These are phyloP conservation scores for Chrysoporthe puriensis DNA, from an alignment of 2,329 filamentous ascomycete species.

Conservation along the genomic window DNA sequence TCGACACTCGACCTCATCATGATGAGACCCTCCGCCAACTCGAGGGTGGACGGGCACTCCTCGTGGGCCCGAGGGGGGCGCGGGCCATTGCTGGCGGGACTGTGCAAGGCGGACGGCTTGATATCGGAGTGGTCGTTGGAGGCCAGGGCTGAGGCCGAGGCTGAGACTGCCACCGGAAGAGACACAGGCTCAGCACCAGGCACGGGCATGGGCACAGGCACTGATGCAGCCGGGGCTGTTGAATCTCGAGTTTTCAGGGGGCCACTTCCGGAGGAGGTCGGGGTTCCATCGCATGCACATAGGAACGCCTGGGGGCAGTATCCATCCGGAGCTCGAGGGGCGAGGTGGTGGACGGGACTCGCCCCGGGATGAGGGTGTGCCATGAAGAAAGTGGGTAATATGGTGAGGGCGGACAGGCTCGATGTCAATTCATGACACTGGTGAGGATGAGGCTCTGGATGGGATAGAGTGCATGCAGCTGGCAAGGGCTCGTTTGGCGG, in stretches of 20 bases:
- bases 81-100: slow-evolving; percentile 9
- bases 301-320: slow-evolving; percentile 26
- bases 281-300: slow-evolving; percentile 17
- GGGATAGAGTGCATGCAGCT: not conserved
- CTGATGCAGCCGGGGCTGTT: not conserved
- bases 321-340: slow-evolving; percentile 10
- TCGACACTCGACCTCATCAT: slow-evolving; percentile 26
- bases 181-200: not conserved
- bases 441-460: slow-evolving; percentile 7
- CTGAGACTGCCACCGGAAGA: not conserved
- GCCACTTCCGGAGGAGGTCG: not conserved
- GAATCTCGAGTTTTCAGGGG: not conserved
- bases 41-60: slow-evolving; percentile 19
- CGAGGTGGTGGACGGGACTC: slow-evolving; percentile 16
- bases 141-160: slow-evolving; percentile 9
- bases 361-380: slow-evolving; percentile 22
- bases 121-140: not conserved
- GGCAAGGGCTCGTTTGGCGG: slow-evolving; percentile 2
- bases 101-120: not conserved
- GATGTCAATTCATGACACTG: slow-evolving; percentile 13
- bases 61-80: not conserved
- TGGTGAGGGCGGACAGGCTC: slow-evolving; percentile 14
- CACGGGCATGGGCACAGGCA: not conserved
- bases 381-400: slow-evolving; percentile 19
- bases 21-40: slow-evolving; percentile 26